A percentile compares a stretch with the other conserved stretches of the same genome.
Evolutionary conservation across 805 yeast species (phyloP).

Genomic region (Ogataea nakhonphanomensis): DNA sequence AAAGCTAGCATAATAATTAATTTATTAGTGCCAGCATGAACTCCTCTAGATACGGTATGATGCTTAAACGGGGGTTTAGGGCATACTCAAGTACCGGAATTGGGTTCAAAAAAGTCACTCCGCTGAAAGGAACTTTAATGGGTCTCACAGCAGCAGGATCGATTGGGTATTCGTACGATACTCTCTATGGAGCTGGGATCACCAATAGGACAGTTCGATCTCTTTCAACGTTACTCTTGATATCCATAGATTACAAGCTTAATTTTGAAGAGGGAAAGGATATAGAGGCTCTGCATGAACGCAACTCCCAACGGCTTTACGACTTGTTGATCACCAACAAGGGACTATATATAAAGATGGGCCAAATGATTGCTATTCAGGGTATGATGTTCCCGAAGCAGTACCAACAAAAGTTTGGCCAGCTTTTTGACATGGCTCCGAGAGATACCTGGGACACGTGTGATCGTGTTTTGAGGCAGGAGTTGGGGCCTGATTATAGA

Average conservation of each 20-base stretch:
- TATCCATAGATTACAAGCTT: slow-evolving; percentile 61
- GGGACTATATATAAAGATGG: slow-evolving; percentile 70
- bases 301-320: slow-evolving; percentile 50
- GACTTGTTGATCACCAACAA: slow-evolving; percentile 44
- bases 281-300: slow-evolving; percentile 56
- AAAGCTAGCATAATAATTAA: no score
- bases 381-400: slow-evolving; percentile 63
- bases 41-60: no score
- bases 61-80: no score
- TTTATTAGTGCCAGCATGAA: no score
- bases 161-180: slow-evolving; percentile 28
- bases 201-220: slow-evolving; percentile 51
- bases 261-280: slow-evolving; percentile 43
- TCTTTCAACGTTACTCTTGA: slow-evolving; percentile 40
- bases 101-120: background rate
- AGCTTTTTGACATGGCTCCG: slow-evolving; percentile 69
- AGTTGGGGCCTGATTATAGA: slow-evolving; percentile 42
- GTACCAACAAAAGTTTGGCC: slow-evolving; percentile 53
- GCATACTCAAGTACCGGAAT: no score
- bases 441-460: slow-evolving; percentile 47
- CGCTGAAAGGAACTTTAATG: slow-evolving; percentile 3
- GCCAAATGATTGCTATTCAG: slow-evolving; percentile 79
- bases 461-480: slow-evolving; percentile 38
- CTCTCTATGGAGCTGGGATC: slow-evolving; percentile 44
- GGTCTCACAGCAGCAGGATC: slow-evolving; percentile 17